A percentile compares a stretch with the other conserved stretches of the same genome.
phyloP scores from a whole-genome alignment of 2,329 filamentous ascomycete genomes.

The Tolypocladium guangdongense region DNA sequence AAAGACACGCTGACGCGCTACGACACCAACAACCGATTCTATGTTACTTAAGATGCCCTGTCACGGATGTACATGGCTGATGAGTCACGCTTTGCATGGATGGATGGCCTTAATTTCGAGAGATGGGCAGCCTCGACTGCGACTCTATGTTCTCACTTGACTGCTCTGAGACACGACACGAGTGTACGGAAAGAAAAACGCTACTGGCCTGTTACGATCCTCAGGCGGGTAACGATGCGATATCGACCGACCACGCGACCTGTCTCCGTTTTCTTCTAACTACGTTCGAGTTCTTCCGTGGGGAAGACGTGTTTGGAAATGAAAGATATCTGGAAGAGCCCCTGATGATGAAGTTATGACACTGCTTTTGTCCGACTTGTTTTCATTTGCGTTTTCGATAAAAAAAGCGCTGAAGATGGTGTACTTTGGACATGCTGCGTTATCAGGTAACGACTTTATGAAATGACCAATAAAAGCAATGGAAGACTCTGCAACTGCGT shows the following conservation, averaged over 20 bases:
- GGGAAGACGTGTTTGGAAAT: constrained; percentile 12
- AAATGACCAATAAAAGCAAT: constrained; percentile 28
- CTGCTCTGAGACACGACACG: constrained; percentile 17
- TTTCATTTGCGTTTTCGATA: constrained; percentile 12
- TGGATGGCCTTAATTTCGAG: constrained; percentile 21
- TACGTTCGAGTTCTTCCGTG: constrained; percentile 8
- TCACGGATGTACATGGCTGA: constrained; percentile 31
- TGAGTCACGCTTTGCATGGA: constrained; percentile 32
- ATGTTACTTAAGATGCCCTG: constrained; percentile 21
- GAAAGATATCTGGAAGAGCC: constrained; percentile 13
- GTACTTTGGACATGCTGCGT: constrained; percentile 24
- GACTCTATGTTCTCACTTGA: constrained; percentile 11
- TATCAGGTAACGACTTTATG: constrained; percentile 28
- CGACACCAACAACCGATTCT: constrained; percentile 20
- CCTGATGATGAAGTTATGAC: constrained; percentile 26
- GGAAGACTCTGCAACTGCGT: constrained; percentile 1
- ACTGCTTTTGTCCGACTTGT: constrained; percentile 11
- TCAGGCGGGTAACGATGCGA: constrained; percentile 22
- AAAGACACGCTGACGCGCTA: constrained; percentile 26
- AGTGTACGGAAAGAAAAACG: constrained; percentile 19
- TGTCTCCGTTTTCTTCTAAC: constrained; percentile 8
- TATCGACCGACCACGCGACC: constrained; percentile 12
- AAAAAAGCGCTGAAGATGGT: constrained; percentile 19
- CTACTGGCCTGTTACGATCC: constrained; percentile 24
- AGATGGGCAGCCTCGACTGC: constrained; percentile 11